Evolutionary conservation across 2,329 filamentous ascomycete genomes (phyloP).

Genomic region (Neurospora crassa): DNA sequence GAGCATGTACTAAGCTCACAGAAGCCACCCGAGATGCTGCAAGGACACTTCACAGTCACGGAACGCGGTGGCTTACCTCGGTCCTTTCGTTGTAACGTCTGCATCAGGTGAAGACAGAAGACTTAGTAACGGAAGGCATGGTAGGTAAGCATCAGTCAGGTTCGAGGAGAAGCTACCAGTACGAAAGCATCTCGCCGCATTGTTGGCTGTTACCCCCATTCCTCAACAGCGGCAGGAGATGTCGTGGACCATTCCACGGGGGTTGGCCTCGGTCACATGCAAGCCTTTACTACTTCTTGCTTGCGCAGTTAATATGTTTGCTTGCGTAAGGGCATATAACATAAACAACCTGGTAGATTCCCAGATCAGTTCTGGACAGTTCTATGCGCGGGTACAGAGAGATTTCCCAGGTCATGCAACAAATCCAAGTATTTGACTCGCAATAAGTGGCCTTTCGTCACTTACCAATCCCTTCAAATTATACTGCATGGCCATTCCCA

Average conservation of each 20-base stretch:
- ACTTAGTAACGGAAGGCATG: neutral
- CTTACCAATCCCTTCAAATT: too few species aligned
- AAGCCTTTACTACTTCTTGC: neutral
- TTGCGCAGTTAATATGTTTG: neutral
- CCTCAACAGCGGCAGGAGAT: too few species aligned
- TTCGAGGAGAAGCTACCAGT: neutral
- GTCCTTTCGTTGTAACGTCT: neutral
- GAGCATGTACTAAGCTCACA: neutral
- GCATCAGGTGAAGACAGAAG: neutral
- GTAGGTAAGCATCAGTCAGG: neutral
- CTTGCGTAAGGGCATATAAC: neutral
- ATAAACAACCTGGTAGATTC: neutral
- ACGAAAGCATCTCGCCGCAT: neutral
- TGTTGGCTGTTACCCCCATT: neutral
- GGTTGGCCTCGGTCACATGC: neutral
- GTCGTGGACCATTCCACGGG: too few species aligned
- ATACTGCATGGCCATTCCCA: neutral
- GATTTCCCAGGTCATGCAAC: neutral
- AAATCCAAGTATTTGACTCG: too few species aligned
- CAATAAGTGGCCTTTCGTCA: too few species aligned
- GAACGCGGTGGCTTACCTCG: neutral
- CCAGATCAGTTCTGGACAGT: neutral
- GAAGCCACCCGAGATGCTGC: neutral
- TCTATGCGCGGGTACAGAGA: neutral
- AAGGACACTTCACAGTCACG: neutral